Base-by-base conservation (phyloP, 2,329 filamentous ascomycete genomes). In the Septoria linicola region DNA sequence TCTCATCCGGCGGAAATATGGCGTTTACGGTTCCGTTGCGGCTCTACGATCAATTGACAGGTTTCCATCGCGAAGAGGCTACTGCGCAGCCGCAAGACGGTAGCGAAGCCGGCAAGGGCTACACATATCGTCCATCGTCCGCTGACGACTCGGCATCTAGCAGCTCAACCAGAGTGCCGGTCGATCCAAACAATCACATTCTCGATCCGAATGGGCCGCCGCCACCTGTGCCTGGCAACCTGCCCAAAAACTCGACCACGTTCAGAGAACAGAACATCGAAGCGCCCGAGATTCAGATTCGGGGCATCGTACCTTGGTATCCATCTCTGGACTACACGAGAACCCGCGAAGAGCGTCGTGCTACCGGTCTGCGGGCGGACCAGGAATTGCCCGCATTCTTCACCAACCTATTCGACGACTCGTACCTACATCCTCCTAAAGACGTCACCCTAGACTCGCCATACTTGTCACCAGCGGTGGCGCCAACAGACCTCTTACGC, bases 1-100 rank as follows among this genome's bases (percentile, higher is more conserved):
- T 85, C 68, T 83, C 80, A 1, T 81, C 80, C 1, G 82, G 82
- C 3, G 82, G 76, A 16, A 85, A 85, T 64, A 76, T 85, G 68
- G 76, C 76, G 34, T 80, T 84, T 55, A 80, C 81, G 0, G 81
- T 84, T 1, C 80, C 82, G 0, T 66, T 85, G 23, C 77, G 80
- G 13, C 67, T 84, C 2, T 76, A 77, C 46, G 76, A 77, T 51
- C 73, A 77, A 54, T 61, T 73, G 41, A 61, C 64, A 30, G 63
- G 61, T 21, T 67, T 68, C 41, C 48, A 53, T 11, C 51, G 67
- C 39, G 41, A 27, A 27, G 23, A 59, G 14, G 42, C 47, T 6
- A 39, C 45, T n/a, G 37, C 27, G 20, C 36, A 39, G 17, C 4
- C 35, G 5, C 23, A 35, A 21, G 44, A 47, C 11, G 35, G 35